phyloP scores from a whole-genome alignment of 495 filamentous ascomycete genomes.

The Penicillium simplicissimum region DNA sequence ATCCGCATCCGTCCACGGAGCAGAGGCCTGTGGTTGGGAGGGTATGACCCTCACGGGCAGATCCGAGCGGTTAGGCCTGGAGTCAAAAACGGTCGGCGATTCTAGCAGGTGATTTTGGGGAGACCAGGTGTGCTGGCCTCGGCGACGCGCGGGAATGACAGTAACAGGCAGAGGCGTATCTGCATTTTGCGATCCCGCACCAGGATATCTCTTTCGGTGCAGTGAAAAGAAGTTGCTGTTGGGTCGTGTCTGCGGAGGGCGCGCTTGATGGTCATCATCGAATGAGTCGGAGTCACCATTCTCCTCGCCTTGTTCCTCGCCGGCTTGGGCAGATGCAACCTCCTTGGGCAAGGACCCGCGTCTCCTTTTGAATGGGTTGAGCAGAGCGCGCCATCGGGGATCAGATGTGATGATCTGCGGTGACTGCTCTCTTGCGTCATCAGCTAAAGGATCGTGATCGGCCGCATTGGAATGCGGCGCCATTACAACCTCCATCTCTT shows the following conservation, averaged over 20 bases:
- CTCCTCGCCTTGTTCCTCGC: conserved; percentile 32
- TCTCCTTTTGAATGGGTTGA: conserved; percentile 56
- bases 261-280: conserved; percentile 27
- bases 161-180: conserved; percentile 57
- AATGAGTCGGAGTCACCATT: conserved; percentile 22
- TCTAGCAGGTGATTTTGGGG: conserved; percentile 32
- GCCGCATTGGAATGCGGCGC: conserved; percentile 11
- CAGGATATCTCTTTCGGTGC: conserved; percentile 27
- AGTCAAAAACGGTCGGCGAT: conserved; percentile 10
- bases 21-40: conserved; percentile 38
- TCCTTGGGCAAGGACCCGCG: conserved; percentile 56
- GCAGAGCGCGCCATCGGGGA: conserved; percentile 49
- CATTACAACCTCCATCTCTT: conserved; percentile 30
- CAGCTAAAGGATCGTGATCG: conserved; percentile 14
- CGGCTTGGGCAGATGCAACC: conserved; percentile 51
- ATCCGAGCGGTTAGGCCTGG: conserved; percentile 19
- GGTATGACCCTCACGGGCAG: conserved; percentile 43
- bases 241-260: conserved; percentile 17
- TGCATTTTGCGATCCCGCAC: conserved; percentile 27
- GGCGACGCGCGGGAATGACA: conserved; percentile 66
- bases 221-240: conserved; percentile 37
- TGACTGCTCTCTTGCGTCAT: conserved; percentile 33
- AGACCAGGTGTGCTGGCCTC: conserved; percentile 49
- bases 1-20: conserved; percentile 43
- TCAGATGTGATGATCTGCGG: conserved; percentile 38